These are phyloP conservation scores for Penicillium sp. DNA, from an alignment of 2,329 filamentous ascomycete genomes.

Conservation along the genomic window DNA sequence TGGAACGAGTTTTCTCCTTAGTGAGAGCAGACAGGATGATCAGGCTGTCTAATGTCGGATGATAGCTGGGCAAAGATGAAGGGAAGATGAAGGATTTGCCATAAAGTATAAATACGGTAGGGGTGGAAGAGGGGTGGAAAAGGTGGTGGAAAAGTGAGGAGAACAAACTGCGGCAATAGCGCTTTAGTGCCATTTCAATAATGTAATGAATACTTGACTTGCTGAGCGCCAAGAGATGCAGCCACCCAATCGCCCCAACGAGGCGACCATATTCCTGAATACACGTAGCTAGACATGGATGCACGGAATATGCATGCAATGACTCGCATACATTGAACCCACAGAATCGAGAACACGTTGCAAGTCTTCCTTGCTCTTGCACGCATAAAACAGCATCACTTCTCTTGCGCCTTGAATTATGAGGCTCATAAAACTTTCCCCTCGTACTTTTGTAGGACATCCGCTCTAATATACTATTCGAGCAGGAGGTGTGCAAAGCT, in stretches of 20 bases:
- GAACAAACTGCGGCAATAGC: no score
- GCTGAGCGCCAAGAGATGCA: no score
- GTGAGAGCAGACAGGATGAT: no score
- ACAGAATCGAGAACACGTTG: background rate
- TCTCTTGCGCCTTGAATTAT: background rate
- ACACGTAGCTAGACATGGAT: conserved; percentile 1
- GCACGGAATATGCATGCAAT: background rate
- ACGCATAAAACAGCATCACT: conserved; percentile 1
- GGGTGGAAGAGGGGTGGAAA: no score
- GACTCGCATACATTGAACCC: background rate
- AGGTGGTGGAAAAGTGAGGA: no score
- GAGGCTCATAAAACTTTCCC: background rate
- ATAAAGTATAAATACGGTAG: no score
- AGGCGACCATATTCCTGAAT: background rate
- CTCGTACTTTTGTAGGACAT: background rate
- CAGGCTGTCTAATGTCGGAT: no score
- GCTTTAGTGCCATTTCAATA: no score
- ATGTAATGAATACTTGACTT: no score
- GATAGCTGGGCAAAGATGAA: no score
- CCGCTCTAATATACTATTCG: background rate
- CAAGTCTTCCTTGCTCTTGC: background rate
- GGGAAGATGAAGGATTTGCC: no score
- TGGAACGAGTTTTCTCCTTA: no score
- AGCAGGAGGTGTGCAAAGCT: background rate
- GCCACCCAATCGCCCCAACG: background rate